phyloP scores from a whole-genome alignment of 169 alveolate species.

The Perkinsus olseni region DNA sequence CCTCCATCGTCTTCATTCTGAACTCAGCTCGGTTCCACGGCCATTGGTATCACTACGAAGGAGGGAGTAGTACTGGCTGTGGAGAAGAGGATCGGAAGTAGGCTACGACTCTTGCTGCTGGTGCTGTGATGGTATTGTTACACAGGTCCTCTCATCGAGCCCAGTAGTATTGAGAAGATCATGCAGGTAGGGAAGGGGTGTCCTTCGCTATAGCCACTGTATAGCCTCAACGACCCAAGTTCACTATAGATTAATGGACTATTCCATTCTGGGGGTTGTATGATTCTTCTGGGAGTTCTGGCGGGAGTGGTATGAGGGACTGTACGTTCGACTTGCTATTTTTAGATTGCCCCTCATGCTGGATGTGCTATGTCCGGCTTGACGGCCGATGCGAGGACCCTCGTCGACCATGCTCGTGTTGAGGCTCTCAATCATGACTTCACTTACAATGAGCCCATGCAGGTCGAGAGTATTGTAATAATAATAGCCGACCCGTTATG shows the following conservation, averaged over 20 bases:
- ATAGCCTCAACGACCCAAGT: no score
- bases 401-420: conserved; percentile 94
- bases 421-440: conserved; percentile 92
- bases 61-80: conserved; percentile 95
- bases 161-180: not conserved
- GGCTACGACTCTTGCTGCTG: not conserved
- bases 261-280: not conserved
- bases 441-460: conserved; percentile 87
- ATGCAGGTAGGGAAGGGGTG: not conserved
- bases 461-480: conserved; percentile 67
- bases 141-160: not conserved
- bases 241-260: not conserved
- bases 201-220: not conserved
- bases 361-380: conserved; percentile 97
- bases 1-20: not conserved
- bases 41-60: conserved; percentile 90
- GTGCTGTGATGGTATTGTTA: not conserved
- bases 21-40: conserved; percentile 89
- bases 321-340: conserved; percentile 1
- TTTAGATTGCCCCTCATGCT: conserved; percentile 86
- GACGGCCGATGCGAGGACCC: conserved; percentile 94
- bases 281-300: not conserved
- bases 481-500: not conserved
- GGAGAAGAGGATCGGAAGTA: conserved; percentile 64
- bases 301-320: not conserved